Evolutionary conservation across 2,329 filamentous ascomycete species (phyloP).

Genomic region (Beauveria asiatica): DNA sequence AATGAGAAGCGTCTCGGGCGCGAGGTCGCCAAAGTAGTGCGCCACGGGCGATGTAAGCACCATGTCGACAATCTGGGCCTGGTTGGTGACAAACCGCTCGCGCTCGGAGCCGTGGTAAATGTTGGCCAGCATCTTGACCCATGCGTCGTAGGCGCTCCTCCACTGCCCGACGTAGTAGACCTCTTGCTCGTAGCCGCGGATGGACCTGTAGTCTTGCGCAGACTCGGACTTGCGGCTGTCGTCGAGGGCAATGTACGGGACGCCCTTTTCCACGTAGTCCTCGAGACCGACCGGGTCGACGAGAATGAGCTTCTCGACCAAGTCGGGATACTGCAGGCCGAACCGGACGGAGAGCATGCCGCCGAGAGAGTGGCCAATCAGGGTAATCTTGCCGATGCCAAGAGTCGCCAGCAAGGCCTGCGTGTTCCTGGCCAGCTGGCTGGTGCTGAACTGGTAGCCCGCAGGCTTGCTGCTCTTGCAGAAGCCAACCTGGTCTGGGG

Average conservation of each 20-base stretch:
- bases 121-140: slow-evolving; percentile 46
- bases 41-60: slow-evolving; percentile 44
- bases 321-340: slow-evolving; percentile 39
- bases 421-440: slow-evolving; percentile 44
- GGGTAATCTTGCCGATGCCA: slow-evolving; percentile 32
- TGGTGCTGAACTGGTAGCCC: slow-evolving; percentile 43
- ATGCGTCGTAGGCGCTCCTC: slow-evolving; percentile 41
- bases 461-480: slow-evolving; percentile 47
- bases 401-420: slow-evolving; percentile 36
- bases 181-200: slow-evolving; percentile 37
- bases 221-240: slow-evolving; percentile 28
- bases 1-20: slow-evolving; percentile 38
- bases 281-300: slow-evolving; percentile 46
- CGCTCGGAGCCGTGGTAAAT: slow-evolving; percentile 39
- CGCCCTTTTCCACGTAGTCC: slow-evolving; percentile 41
- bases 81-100: slow-evolving; percentile 34
- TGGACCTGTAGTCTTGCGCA: slow-evolving; percentile 33
- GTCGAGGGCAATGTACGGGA: slow-evolving; percentile 38
- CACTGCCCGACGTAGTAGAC: slow-evolving; percentile 42
- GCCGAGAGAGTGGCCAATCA: slow-evolving; percentile 48
- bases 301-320: slow-evolving; percentile 35
- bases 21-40: slow-evolving; percentile 39
- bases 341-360: slow-evolving; percentile 46
- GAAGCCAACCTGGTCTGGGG: slow-evolving; percentile 48
- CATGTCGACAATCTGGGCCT: slow-evolving; percentile 45